These are phyloP conservation scores for Phalaenopsis equestris DNA, from an alignment of 106 monocot species.

Conservation along the genomic window DNA sequence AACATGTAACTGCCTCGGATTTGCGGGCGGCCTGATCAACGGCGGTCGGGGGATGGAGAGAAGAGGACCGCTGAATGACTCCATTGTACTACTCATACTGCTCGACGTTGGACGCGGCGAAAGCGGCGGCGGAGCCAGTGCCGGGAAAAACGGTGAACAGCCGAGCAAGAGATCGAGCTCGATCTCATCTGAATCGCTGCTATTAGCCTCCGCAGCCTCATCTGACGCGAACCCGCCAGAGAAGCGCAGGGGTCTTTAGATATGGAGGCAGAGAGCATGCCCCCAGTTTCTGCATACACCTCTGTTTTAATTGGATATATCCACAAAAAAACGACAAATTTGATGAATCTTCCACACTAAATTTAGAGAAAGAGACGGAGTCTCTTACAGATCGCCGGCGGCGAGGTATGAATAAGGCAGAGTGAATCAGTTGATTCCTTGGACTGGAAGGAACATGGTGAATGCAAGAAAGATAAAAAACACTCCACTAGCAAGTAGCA, in stretches of 20 bases:
- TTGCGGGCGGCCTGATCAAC: too few relatives aligned
- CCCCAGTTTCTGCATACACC: neutral
- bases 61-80: too few relatives aligned
- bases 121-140: too few relatives aligned
- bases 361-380: too few relatives aligned
- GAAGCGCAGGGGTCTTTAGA: neutral
- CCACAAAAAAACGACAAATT: neutral
- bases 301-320: neutral
- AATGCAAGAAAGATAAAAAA: conserved; percentile 94
- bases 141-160: neutral
- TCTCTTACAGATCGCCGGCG: neutral
- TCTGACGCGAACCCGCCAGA: neutral
- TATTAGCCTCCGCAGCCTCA: neutral
- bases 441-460: conserved; percentile 21
- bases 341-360: neutral
- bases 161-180: conserved; percentile 8
- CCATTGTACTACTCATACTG: too few relatives aligned
- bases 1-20: too few relatives aligned
- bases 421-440: neutral
- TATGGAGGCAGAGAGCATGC: neutral
- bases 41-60: too few relatives aligned
- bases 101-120: too few relatives aligned
- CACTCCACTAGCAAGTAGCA: conserved; percentile 76
- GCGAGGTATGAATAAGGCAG: neutral
- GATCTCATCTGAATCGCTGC: conserved; percentile 7